phyloP scores from a whole-genome alignment of 2,329 filamentous ascomycete species.

The Claviceps spartinae region DNA sequence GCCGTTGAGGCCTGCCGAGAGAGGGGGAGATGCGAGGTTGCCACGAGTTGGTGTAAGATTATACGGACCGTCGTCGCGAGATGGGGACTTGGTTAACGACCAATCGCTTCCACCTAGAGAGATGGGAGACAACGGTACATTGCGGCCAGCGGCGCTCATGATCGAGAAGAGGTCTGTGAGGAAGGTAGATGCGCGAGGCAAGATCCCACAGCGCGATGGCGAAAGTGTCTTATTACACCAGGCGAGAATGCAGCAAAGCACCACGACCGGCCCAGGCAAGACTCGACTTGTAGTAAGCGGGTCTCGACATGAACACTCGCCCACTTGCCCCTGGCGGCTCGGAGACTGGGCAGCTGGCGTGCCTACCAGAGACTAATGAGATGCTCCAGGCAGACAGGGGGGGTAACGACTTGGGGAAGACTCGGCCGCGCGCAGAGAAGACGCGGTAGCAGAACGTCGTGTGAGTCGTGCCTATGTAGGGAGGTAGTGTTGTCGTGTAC shows the following conservation, averaged over 20 bases:
- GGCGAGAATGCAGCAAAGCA: slow-evolving; percentile 7
- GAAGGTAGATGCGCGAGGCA: slow-evolving; percentile 11
- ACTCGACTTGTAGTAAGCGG: slow-evolving; percentile 1
- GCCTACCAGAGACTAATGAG: not conserved
- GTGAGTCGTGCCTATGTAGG: too few species aligned
- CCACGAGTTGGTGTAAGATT: slow-evolving; percentile 34
- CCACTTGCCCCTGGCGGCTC: slow-evolving; percentile 4
- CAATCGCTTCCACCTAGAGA: slow-evolving; percentile 77
- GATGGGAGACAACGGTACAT: slow-evolving; percentile 68
- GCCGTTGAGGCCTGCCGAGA: slow-evolving; percentile 48
- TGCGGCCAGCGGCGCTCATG: slow-evolving; percentile 52
- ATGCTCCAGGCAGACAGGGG: not conserved
- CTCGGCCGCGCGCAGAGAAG: not conserved
- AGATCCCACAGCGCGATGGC: not conserved
- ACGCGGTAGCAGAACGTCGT: not conserved
- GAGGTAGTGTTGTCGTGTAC: too few species aligned
- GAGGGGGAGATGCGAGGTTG: slow-evolving; percentile 55
- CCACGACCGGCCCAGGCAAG: not conserved
- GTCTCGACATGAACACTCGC: slow-evolving; percentile 1
- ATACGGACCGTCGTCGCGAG: slow-evolving; percentile 36
- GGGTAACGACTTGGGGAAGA: not conserved
- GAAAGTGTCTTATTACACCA: slow-evolving; percentile 12
- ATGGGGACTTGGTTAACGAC: slow-evolving; percentile 57
- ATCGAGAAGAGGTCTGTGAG: slow-evolving; percentile 17
- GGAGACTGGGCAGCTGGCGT: slow-evolving; percentile 3